These are phyloP conservation scores for Asclepias syriaca DNA, from an alignment of 257 asterid species.

Conservation along the genomic window DNA sequence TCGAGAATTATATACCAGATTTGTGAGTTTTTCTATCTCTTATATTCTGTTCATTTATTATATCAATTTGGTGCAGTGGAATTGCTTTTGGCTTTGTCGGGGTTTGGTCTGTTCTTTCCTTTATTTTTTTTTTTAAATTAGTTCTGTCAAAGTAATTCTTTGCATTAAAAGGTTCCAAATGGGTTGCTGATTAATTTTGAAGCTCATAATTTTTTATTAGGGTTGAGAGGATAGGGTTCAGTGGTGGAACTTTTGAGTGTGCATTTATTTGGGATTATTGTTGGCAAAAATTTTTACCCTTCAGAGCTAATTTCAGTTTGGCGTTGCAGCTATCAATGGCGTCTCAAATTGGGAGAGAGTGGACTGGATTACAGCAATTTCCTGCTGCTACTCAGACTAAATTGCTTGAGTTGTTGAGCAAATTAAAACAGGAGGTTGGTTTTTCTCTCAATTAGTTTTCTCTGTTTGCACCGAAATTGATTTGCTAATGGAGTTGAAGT, in stretches of 20 bases:
- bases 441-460: background rate
- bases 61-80: background rate
- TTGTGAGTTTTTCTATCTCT: background rate
- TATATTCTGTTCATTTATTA: too few relatives aligned
- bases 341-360: conserved; percentile 65
- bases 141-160: background rate
- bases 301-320: conserved; percentile 3
- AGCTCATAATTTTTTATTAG: background rate
- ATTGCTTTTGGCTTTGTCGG: background rate
- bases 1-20: too few relatives aligned
- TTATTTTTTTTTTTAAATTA: too few relatives aligned
- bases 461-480: background rate
- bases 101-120: background rate
- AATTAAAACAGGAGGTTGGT: conserved; percentile 69
- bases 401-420: conserved; percentile 71
- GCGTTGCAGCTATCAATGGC: conserved; percentile 54
- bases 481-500: background rate
- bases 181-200: background rate
- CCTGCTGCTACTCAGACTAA: conserved; percentile 90
- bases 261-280: background rate
- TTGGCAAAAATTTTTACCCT: background rate
- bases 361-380: conserved; percentile 86
- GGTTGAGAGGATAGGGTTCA: background rate
- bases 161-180: too few relatives aligned
- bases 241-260: background rate